Evolutionary conservation across 805 yeast genomes (phyloP), one percentile per base, ranked within the genome.

Genomic region (Yueomyces sp.): DNA sequence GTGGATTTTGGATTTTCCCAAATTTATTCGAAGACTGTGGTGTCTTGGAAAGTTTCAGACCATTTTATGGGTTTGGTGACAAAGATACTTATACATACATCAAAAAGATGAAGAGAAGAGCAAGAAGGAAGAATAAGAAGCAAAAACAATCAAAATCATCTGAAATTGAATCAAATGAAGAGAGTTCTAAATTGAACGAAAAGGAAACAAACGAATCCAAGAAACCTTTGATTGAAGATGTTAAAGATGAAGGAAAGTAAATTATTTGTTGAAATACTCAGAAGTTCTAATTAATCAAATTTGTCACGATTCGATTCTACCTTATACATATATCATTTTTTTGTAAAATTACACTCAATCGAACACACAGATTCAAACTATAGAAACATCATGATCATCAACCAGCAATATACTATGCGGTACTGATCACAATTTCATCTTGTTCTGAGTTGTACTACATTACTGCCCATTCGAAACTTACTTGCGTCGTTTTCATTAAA

Each of bases 1-100:
- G 77, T 38, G 95, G 94, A n/a, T 72, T 92, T 59, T 92, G 98
- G 98, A 60, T 92, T 40, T 90, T 86, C 72, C 98, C 98, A 45
- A 90, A 90, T 59, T 70, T 92, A 57, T 92, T 88, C 64, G 98
- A 81, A 49, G 98, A 92, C 58, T 88, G 94, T 54, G 95, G 96
- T 28, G 82, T 92, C 49, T 57, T 90, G 47, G 97, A 90, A 46
- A 83, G 95, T 68, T 92, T 92, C 68, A 72, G 72, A 51, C 98
- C 98, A 3, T 52, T 81, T n/a, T 92, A 83, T 57, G 92, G 79
- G 3, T 87, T 87, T 84, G 85, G 81, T 50, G 81, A 72, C 36
- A 52, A 49, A 28, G 60, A 60, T 12, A 55, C 59, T 39, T 62
- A 62, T 43, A 50, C 59, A 41, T 52, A 54, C 44, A 46, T 58